Evolutionary conservation across 108 stramenopile genomes (phyloP).

Genomic region (Craspedostauros australis): DNA sequence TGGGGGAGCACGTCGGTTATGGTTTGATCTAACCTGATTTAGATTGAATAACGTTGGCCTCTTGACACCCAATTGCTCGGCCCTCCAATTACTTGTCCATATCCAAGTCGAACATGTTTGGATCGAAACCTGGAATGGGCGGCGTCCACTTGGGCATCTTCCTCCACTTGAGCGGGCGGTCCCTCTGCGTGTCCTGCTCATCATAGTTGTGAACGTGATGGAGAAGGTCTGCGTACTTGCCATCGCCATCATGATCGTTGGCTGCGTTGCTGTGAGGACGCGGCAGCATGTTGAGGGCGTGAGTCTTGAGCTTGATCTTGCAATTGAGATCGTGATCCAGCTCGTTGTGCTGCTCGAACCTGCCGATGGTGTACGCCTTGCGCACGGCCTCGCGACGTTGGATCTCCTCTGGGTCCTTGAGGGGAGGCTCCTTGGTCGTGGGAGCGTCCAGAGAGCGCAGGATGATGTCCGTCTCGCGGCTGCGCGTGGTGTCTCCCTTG

Average conservation of each 20-base stretch:
- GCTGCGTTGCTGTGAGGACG: no score
- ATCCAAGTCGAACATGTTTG: constrained; percentile 35
- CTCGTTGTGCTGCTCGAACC: constrained; percentile 64
- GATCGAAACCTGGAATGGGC: constrained; percentile 71
- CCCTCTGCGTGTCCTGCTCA: constrained; percentile 43
- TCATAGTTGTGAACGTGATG: constrained; percentile 42
- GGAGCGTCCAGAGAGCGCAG: constrained; percentile 37
- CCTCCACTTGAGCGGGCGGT: constrained; percentile 51
- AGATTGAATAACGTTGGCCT: no score
- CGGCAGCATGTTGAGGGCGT: constrained; percentile 75
- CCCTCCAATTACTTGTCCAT: no score
- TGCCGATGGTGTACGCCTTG: constrained; percentile 73
- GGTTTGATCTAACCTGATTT: no score
- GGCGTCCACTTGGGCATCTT: constrained; percentile 61
- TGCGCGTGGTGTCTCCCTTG: neutral
- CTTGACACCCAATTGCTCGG: no score
- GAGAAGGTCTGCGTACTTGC: no score
- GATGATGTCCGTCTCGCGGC: constrained; percentile 26
- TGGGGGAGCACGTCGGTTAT: no score
- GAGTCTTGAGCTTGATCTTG: constrained; percentile 65
- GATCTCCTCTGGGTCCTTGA: constrained; percentile 51
- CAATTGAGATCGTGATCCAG: constrained; percentile 70
- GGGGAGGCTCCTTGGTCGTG: constrained; percentile 16
- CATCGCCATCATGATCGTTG: constrained; percentile 23
- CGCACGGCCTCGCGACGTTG: constrained; percentile 49